Percentiles rank a stretch among this genome's conserved stretches.
These are phyloP conservation scores for Strobilomyces dryophilus DNA, from an alignment of 768 basidiomycete species.

Conservation along the genomic window DNA sequence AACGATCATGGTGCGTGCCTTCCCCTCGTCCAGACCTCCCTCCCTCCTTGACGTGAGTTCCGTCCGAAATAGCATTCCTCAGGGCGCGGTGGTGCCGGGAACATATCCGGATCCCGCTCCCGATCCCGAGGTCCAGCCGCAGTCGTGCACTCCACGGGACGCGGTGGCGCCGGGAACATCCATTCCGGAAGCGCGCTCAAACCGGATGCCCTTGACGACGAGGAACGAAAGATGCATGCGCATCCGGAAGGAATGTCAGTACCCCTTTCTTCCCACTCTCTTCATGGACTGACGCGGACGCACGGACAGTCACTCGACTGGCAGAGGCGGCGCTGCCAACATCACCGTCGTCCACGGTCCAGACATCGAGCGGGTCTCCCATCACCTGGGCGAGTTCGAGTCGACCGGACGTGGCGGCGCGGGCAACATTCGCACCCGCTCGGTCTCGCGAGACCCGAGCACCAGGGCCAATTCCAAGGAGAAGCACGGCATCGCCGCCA, in stretches of 20 bases:
- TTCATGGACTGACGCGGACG: not conserved
- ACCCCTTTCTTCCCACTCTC: not conserved
- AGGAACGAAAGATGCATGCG: slow-evolving; percentile 29
- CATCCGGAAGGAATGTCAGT: slow-evolving; percentile 41
- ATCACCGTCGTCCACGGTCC: slow-evolving; percentile 40
- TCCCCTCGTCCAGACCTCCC: not conserved
- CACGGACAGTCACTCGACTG: slow-evolving; percentile 54
- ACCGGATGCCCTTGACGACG: slow-evolving; percentile 29
- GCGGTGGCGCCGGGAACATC: slow-evolving; percentile 65
- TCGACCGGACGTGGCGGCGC: slow-evolving; percentile 56
- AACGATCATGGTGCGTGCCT: slow-evolving; percentile 33
- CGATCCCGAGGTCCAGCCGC: slow-evolving; percentile 38
- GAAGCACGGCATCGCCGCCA: slow-evolving; percentile 28
- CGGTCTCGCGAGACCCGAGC: slow-evolving; percentile 28
- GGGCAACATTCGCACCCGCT: slow-evolving; percentile 54
- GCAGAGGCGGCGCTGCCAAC: slow-evolving; percentile 68
- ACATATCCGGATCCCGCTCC: slow-evolving; percentile 51
- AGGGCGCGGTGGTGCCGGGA: slow-evolving; percentile 65
- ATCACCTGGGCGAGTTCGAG: slow-evolving; percentile 30
- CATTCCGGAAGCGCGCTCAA: slow-evolving; percentile 24
- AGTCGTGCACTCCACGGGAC: slow-evolving; percentile 46
- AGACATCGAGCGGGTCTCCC: slow-evolving; percentile 31
- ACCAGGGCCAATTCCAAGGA: slow-evolving; percentile 25
- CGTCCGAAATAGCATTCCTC: slow-evolving; percentile 43
- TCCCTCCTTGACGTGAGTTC: not conserved